A percentile compares a stretch with the other conserved stretches of the same genome.
Evolutionary conservation across 257 asterid genomes (phyloP).

Genomic region (Cruciata laevipes): DNA sequence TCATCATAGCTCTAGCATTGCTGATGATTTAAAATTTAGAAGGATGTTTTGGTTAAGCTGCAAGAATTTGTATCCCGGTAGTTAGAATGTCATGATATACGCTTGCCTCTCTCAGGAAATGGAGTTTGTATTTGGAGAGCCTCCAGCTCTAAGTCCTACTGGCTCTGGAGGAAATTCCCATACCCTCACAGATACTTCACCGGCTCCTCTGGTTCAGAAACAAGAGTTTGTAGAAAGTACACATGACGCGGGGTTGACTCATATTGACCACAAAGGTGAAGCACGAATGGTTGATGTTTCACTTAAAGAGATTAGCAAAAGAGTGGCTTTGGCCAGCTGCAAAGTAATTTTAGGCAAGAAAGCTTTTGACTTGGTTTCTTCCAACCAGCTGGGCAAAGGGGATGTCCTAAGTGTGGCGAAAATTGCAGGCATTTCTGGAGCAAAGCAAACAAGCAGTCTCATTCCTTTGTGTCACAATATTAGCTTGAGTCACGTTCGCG

Average conservation of each 20-base stretch:
- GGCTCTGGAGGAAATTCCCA: neutral
- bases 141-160: neutral
- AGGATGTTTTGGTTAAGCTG: too few relatives aligned
- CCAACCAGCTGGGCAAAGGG: conserved; percentile 1
- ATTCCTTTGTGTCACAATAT: conserved; percentile 6
- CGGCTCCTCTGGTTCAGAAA: neutral
- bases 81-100: neutral
- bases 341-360: conserved; percentile 3
- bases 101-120: neutral
- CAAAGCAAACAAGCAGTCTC: conserved; percentile 4
- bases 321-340: conserved; percentile 6
- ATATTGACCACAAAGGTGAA: conserved; percentile 6
- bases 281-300: conserved; percentile 4
- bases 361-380: neutral
- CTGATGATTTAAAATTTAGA: too few relatives aligned
- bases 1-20: neutral
- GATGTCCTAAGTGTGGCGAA: conserved; percentile 7
- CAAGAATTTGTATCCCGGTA: neutral
- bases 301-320: conserved; percentile 1
- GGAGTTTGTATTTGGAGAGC: conserved; percentile 2
- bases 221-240: neutral
- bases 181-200: neutral
- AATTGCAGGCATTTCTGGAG: conserved; percentile 6
- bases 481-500: conserved; percentile 2
- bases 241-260: neutral